Evolutionary conservation across 768 basidiomycete genomes (phyloP).

Genomic region (Tulasnella sp.): DNA sequence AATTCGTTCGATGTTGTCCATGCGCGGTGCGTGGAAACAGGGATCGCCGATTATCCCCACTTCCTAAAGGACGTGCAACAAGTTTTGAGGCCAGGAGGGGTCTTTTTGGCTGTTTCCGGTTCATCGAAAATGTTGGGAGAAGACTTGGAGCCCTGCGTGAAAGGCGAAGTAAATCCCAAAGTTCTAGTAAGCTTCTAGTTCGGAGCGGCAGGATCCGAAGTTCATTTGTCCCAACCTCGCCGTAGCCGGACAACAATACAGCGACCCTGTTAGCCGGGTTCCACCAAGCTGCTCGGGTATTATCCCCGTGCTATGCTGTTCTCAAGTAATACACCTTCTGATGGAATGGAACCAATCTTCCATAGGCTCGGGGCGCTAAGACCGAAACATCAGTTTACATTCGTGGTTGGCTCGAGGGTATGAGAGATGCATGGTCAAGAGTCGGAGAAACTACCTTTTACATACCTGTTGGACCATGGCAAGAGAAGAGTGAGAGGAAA

Average conservation of each 20-base stretch:
- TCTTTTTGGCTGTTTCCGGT: background rate
- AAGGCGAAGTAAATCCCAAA: background rate
- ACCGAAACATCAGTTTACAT: background rate
- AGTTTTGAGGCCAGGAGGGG: slow-evolving; percentile 4
- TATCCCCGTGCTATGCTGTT: background rate
- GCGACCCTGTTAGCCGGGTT: background rate
- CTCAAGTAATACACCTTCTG: background rate
- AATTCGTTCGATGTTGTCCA: slow-evolving; percentile 18
- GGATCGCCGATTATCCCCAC: background rate
- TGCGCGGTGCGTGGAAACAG: background rate
- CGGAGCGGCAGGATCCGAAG: background rate
- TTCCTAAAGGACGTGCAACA: slow-evolving; percentile 1
- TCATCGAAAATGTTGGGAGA: background rate
- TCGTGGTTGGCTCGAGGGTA: background rate
- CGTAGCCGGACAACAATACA: background rate
- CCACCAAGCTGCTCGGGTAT: background rate
- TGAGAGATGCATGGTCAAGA: background rate
- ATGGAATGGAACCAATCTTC: background rate
- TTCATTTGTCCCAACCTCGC: background rate
- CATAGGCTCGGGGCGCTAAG: background rate
- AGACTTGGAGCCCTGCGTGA: background rate
- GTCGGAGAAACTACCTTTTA: background rate
- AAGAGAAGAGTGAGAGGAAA: slow-evolving; percentile 6
- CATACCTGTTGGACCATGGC: slow-evolving; percentile 13
- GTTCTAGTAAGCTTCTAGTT: background rate